Conservation (phyloP, 495 filamentous ascomycete species). For the Penicillium coffeae region DNA sequence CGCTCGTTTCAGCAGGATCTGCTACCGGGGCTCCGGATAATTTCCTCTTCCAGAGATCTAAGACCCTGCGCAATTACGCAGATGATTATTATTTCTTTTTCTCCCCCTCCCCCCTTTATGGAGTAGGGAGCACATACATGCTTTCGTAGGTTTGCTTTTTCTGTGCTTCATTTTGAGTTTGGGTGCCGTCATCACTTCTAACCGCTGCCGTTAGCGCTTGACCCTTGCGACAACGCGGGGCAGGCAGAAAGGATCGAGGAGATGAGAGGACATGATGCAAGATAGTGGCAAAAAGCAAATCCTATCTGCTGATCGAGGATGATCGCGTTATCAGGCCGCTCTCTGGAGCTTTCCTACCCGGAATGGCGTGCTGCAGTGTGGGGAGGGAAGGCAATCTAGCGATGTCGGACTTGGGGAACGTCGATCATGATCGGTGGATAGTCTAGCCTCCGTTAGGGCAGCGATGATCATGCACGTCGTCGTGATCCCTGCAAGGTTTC, state of each 20-base stretch:
- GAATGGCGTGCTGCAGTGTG: background rate
- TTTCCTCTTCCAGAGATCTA: background rate
- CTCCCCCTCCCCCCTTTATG: background rate
- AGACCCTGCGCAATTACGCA: background rate
- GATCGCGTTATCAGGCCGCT: background rate
- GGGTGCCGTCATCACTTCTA: background rate
- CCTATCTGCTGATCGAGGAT: background rate
- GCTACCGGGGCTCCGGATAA: background rate
- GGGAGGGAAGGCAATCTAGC: constrained; percentile 1
- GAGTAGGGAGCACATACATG: background rate
- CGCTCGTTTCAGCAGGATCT: background rate
- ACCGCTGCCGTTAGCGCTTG: background rate
- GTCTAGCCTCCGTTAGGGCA: background rate
- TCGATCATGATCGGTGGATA: constrained; percentile 1
- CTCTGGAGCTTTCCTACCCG: background rate
- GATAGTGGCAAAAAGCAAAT: background rate
- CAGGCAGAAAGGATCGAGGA: background rate
- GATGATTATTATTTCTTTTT: background rate
- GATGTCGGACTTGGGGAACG: constrained; percentile 10
- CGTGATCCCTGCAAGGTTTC: background rate
- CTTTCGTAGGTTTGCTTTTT: background rate
- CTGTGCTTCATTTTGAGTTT: background rate
- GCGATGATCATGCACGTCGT: background rate
- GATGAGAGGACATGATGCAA: too few relatives aligned
- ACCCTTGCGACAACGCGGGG: background rate